A percentile compares a stretch with the other conserved stretches of the same genome.
These are phyloP conservation scores for Pseudotsuga menziesii DNA, from an alignment of 75 land plant genomes.

Conservation along the genomic window DNA sequence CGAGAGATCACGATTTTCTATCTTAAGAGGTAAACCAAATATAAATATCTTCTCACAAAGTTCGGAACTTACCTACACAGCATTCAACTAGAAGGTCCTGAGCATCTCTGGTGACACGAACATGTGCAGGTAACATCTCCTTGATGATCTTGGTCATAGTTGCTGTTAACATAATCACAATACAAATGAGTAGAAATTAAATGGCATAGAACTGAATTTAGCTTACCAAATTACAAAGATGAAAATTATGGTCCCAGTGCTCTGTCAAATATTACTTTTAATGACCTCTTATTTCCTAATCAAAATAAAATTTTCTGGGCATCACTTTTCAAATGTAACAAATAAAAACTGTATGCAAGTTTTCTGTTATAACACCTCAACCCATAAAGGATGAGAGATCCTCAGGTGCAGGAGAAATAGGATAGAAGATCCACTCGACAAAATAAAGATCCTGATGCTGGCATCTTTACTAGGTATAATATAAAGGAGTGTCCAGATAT, in stretches of 20 bases:
- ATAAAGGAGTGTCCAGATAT: background rate
- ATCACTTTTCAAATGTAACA: background rate
- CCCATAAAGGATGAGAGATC: background rate
- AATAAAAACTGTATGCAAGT: background rate
- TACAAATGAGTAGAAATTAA: too few species aligned
- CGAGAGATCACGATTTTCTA: background rate
- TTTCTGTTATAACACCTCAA: background rate
- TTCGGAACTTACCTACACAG: constrained; percentile 34
- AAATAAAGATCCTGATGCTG: background rate
- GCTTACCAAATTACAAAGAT: background rate
- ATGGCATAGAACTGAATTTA: background rate
- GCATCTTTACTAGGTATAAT: background rate
- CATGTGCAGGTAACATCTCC: constrained; percentile 48
- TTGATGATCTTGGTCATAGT: constrained; percentile 52
- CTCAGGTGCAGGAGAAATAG: background rate
- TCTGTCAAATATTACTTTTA: background rate
- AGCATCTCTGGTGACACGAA: constrained; percentile 41
- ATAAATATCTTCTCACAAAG: background rate
- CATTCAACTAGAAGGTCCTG: constrained; percentile 46
- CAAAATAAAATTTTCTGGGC: background rate
- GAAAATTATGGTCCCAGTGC: background rate
- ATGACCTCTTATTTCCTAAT: background rate
- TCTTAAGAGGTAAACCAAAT: background rate
- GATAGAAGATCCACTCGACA: background rate
- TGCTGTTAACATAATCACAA: constrained; percentile 11